phyloP scores from a whole-genome alignment of 1,139 yeast species.

The Pneumocystis carinii region DNA sequence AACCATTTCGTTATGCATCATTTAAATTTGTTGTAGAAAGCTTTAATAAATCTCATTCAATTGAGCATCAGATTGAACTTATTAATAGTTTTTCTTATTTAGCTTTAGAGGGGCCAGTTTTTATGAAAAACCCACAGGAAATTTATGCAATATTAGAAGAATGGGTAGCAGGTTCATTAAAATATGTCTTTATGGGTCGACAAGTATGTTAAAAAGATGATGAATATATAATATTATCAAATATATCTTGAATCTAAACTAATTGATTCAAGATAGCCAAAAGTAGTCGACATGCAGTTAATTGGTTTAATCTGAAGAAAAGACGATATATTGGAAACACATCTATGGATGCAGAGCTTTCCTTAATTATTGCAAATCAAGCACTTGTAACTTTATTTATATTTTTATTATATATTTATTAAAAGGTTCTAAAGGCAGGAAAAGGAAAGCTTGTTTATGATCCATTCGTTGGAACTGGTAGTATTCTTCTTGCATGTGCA shows the following conservation, averaged over 20 bases:
- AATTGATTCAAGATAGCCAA: not conserved
- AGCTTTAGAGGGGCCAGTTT: conserved; percentile 60
- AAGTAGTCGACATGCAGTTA: conserved; percentile 58
- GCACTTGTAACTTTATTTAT: conserved; percentile 20
- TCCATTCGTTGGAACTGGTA: conserved; percentile 96
- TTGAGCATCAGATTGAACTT: conserved; percentile 40
- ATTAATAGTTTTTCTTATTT: conserved; percentile 63
- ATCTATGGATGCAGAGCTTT: conserved; percentile 60
- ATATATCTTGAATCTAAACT: not conserved
- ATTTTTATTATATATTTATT: not conserved
- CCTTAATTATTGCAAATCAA: conserved; percentile 25
- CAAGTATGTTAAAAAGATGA: not conserved
- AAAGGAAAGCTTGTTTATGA: conserved; percentile 59
- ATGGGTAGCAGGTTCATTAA: conserved; percentile 27
- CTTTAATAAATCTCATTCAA: conserved; percentile 51
- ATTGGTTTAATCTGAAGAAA: conserved; percentile 63
- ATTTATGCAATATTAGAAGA: conserved; percentile 62
- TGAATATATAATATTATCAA: not conserved
- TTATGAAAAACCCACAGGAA: conserved; percentile 65
- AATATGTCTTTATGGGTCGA: conserved; percentile 13
- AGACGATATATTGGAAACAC: conserved; percentile 91
- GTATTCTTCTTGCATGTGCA: conserved; percentile 80
- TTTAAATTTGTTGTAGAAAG: conserved; percentile 76
- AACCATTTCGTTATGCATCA: conserved; percentile 30
- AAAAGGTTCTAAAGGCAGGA: conserved; percentile 19